Percentiles rank a stretch among this genome's conserved stretches.
These are phyloP conservation scores for Lecanicillium sp. DNA, from an alignment of 2,329 filamentous ascomycete species.

Conservation along the genomic window DNA sequence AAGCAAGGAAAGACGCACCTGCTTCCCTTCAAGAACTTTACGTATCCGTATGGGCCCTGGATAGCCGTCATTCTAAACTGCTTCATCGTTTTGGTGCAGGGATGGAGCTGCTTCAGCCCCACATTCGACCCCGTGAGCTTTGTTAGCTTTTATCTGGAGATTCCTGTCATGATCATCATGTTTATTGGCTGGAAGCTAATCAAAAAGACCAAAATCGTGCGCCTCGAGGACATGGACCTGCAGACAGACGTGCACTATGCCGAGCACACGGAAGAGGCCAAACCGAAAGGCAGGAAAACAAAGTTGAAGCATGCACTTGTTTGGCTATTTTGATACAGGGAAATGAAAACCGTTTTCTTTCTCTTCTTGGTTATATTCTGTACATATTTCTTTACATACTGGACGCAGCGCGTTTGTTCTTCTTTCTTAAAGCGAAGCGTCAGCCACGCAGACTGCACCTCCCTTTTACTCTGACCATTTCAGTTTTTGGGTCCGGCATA, in stretches of 20 bases:
- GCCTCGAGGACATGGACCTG: conserved; percentile 54
- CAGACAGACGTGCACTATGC: conserved; percentile 50
- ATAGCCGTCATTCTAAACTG: conserved; percentile 47
- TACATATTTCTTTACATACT: no score
- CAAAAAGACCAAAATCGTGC: conserved; percentile 52
- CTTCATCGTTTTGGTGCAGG: conserved; percentile 54
- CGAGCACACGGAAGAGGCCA: conserved; percentile 18
- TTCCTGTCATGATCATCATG: conserved; percentile 53
- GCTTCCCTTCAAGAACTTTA: conserved; percentile 59
- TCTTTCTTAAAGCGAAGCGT: no score
- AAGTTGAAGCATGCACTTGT: conserved; percentile 15
- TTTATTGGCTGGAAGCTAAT: conserved; percentile 64
- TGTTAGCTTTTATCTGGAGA: conserved; percentile 55
- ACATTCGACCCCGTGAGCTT: conserved; percentile 50
- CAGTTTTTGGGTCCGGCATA: no score
- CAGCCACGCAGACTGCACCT: no score
- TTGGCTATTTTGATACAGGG: conserved; percentile 18
- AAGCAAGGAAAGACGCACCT: conserved; percentile 51
- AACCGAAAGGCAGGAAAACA: conserved; percentile 43
- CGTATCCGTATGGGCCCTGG: conserved; percentile 54
- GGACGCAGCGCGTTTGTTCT: no score
- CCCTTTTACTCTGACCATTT: no score
- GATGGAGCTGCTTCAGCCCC: conserved; percentile 55
- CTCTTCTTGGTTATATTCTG: background rate
- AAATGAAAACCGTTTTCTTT: no score